phyloP scores from a whole-genome alignment of 129 eudicot genomes.

The Dittrichia graveolens region DNA sequence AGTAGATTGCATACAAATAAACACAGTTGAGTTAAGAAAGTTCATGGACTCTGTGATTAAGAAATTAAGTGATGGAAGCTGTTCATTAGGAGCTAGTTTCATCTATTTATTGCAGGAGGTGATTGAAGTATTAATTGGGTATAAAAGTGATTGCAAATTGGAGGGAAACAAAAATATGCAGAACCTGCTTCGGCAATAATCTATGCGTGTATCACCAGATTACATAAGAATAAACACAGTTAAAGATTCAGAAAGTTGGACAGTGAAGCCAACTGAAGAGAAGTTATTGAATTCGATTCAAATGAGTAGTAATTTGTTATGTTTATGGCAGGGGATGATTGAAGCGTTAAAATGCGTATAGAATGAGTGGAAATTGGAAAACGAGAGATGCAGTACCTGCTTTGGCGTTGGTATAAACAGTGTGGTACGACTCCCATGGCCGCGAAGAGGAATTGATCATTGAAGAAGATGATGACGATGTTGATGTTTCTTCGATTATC shows the following conservation, averaged over 20 bases:
- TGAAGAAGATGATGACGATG: slow-evolving; percentile 11
- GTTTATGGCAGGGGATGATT: neutral
- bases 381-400: slow-evolving; percentile 55
- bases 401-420: slow-evolving; percentile 91
- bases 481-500: slow-evolving; percentile 36
- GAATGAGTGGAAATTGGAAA: neutral
- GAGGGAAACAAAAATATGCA: too few relatives aligned
- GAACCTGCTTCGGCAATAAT: too few relatives aligned
- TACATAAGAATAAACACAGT: too few relatives aligned
- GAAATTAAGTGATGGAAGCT: neutral
- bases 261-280: too few relatives aligned
- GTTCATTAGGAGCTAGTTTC: neutral
- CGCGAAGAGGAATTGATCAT: slow-evolving; percentile 43
- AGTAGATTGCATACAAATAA: too few relatives aligned
- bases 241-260: too few relatives aligned
- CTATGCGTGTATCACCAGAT: too few relatives aligned
- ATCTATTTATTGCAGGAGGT: too few relatives aligned
- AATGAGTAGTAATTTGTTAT: neutral
- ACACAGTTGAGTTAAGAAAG: neutral
- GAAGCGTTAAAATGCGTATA: too few relatives aligned
- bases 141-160: too few relatives aligned
- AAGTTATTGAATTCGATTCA: too few relatives aligned
- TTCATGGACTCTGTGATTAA: neutral
- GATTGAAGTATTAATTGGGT: too few relatives aligned
- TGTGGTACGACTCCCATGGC: slow-evolving; percentile 95